These are phyloP conservation scores for Globisporangium heterothallicum DNA, from an alignment of 352 stramenopile genomes.

Conservation along the genomic window DNA sequence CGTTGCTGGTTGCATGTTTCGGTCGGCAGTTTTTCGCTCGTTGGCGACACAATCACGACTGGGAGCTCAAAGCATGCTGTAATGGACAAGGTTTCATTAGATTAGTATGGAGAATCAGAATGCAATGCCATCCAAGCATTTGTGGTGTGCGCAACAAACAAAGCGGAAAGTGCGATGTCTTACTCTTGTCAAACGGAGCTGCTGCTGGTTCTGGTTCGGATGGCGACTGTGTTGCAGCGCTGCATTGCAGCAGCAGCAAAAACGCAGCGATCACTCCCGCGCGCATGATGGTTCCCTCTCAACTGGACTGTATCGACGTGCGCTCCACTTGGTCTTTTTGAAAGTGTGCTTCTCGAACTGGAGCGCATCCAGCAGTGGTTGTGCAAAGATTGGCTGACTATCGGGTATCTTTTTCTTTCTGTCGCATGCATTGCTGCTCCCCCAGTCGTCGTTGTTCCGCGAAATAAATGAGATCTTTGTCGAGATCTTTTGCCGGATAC, in stretches of 20 bases:
- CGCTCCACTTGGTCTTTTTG: neutral
- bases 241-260: neutral
- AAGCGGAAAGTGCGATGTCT: no score
- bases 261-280: neutral
- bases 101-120: no score
- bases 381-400: no score
- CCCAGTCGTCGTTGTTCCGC: no score
- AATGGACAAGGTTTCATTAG: no score
- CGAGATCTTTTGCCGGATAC: neutral
- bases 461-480: no score
- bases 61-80: conserved; percentile 61
- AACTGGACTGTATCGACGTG: neutral
- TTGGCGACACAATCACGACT: conserved; percentile 55
- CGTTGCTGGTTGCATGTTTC: conserved; percentile 65
- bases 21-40: conserved; percentile 52
- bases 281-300: neutral
- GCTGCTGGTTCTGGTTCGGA: neutral
- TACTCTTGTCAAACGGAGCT: neutral
- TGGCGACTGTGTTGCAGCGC: neutral
- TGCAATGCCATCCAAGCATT: no score
- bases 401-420: neutral
- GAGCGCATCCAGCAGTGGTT: no score
- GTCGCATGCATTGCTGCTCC: no score
- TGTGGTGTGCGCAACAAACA: no score
- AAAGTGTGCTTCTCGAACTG: neutral